Conservation (phyloP, 176 grass and related monocot species). For the Avena atlantica region DNA sequence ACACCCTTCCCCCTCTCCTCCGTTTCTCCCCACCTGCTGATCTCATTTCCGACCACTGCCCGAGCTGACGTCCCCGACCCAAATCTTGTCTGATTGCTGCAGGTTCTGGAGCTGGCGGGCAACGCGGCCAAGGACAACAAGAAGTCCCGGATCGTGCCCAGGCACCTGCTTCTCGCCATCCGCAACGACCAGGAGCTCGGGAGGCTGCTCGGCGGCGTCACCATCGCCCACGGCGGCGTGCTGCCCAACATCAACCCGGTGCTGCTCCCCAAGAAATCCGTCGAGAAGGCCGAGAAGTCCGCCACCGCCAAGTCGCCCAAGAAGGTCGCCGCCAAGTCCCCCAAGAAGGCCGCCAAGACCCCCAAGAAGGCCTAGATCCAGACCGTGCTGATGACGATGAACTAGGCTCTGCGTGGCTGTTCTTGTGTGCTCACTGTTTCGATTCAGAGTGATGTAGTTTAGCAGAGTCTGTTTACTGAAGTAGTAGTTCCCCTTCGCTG, state of each 20-base stretch:
- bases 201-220: conserved; percentile 33
- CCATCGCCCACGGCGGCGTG: conserved; percentile 58
- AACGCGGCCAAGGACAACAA: conserved; percentile 62
- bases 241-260: conserved; percentile 56
- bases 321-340: background rate
- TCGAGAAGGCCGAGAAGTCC: conserved; percentile 42
- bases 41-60: background rate
- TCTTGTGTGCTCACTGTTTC: background rate
- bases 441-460: background rate
- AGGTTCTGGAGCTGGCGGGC: conserved; percentile 56
- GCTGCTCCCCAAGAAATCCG: conserved; percentile 57
- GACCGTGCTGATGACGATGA: background rate
- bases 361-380: conserved; percentile 27
- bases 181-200: conserved; percentile 65
- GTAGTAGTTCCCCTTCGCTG: background rate
- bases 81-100: background rate
- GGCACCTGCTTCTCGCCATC: conserved; percentile 56
- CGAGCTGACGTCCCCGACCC: background rate
- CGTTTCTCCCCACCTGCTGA: too few relatives aligned
- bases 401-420: background rate
- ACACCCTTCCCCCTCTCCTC: background rate
- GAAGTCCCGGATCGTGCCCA: conserved; percentile 47
- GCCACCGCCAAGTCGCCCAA: background rate
- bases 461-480: background rate
- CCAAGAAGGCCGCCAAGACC: conserved; percentile 36